Conservation (phyloP, 176 grass and related monocot species). For the Saccharum officinarum region DNA sequence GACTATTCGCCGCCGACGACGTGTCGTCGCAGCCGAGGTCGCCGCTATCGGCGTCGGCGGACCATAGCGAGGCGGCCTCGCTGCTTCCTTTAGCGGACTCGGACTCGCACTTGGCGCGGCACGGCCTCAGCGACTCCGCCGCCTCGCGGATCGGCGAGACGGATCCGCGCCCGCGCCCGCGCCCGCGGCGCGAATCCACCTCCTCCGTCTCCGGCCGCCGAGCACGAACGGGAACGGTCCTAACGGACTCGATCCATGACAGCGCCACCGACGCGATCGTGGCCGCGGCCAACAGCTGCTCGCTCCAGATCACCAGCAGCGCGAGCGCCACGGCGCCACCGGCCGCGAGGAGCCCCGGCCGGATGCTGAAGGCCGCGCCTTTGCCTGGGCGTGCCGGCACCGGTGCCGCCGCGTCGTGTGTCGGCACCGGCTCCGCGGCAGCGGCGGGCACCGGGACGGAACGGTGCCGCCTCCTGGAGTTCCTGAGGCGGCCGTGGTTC, state of each 20-base stretch:
- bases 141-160: slow-evolving; percentile 59
- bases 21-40: background rate
- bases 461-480: slow-evolving; percentile 31
- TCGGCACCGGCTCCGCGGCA: background rate
- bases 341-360: slow-evolving; percentile 42
- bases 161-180: background rate
- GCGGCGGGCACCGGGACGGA: background rate
- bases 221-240: background rate
- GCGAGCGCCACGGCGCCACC: slow-evolving; percentile 48
- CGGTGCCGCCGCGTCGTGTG: background rate
- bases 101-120: slow-evolving; percentile 16
- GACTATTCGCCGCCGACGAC: background rate
- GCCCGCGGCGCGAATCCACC: slow-evolving; percentile 3
- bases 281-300: slow-evolving; percentile 44
- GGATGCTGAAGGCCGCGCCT: slow-evolving; percentile 21
- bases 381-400: background rate
- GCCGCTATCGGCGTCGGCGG: background rate
- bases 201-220: background rate
- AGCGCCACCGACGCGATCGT: slow-evolving; percentile 47
- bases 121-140: slow-evolving; percentile 4
- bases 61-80: background rate
- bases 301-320: slow-evolving; percentile 58
- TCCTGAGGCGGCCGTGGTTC: slow-evolving; percentile 72
- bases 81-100: slow-evolving; percentile 27
- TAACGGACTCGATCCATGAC: slow-evolving; percentile 49